Evolutionary conservation across 371 early-diverging fungal genomes (phyloP).

Genomic region (Amoeboradix gromovi): DNA sequence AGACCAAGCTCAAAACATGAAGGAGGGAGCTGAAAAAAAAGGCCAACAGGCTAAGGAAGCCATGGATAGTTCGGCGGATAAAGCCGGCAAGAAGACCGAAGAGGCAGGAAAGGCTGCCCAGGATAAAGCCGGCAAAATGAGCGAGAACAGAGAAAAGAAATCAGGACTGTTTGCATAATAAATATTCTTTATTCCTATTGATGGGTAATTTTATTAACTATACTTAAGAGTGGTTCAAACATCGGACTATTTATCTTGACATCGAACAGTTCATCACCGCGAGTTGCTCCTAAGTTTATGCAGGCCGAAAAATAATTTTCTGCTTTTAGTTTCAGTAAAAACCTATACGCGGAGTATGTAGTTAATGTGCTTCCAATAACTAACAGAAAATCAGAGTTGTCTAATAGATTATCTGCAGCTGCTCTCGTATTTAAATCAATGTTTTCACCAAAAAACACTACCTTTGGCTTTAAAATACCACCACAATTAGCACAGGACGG

Average conservation of each 20-base stretch:
- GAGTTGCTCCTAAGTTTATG: conserved; percentile 38
- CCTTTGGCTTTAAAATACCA: conserved; percentile 32
- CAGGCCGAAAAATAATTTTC: conserved; percentile 27
- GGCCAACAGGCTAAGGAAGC: not conserved
- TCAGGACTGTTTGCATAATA: not conserved
- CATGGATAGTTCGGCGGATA: not conserved
- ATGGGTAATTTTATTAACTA: no score
- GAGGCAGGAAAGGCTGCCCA: not conserved
- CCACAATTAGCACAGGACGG: conserved; percentile 35
- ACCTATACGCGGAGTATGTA: conserved; percentile 46
- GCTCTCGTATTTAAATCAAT: conserved; percentile 21
- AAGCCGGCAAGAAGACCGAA: not conserved
- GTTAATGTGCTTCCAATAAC: conserved; percentile 49
- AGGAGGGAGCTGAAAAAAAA: not conserved
- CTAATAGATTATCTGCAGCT: conserved; percentile 20
- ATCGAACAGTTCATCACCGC: conserved; percentile 32
- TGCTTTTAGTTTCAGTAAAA: conserved; percentile 30
- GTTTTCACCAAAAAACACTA: conserved; percentile 70
- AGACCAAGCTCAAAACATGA: not conserved
- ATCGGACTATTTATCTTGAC: conserved; percentile 16
- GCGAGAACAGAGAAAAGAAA: not conserved
- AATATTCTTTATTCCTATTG: not conserved
- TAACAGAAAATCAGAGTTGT: conserved; percentile 25
- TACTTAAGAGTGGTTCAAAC: no score
- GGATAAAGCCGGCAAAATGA: not conserved